Conservation (phyloP, 768 basidiomycete genomes). For the Russula ochroleuca region DNA sequence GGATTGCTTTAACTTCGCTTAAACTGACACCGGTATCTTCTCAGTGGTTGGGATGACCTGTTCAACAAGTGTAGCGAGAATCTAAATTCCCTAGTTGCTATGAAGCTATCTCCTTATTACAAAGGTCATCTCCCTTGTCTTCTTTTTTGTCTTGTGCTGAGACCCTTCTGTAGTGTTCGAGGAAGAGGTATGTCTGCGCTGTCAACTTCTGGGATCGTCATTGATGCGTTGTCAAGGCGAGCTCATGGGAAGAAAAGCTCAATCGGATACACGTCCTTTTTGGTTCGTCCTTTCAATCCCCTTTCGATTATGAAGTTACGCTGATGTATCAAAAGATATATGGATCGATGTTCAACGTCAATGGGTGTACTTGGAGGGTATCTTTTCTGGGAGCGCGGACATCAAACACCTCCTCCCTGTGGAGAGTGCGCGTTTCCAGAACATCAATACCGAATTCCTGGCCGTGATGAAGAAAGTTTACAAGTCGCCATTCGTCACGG, state of each 20-base stretch:
- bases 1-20: neutral
- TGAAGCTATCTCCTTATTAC: conserved; percentile 98
- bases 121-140: conserved; percentile 54
- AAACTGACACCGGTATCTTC: conserved; percentile 2
- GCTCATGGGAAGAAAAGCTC: conserved; percentile 94
- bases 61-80: conserved; percentile 98
- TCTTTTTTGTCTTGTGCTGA: conserved; percentile 16
- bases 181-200: conserved; percentile 58
- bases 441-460: conserved; percentile 97
- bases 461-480: conserved; percentile 99
- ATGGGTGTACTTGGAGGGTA: conserved; percentile 99
- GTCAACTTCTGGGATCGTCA: conserved; percentile 8
- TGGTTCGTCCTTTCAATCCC: conserved; percentile 45
- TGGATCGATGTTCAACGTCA: conserved; percentile 99
- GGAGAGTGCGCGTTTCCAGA: conserved; percentile 95
- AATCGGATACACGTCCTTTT: conserved; percentile 96
- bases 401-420: conserved; percentile 98
- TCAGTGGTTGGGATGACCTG: conserved; percentile 92
- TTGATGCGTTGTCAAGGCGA: conserved; percentile 46
- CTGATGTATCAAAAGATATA: conserved; percentile 55
- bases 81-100: conserved; percentile 89
- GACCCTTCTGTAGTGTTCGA: conserved; percentile 62
- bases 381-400: conserved; percentile 98
- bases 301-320: neutral
- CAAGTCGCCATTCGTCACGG: conserved; percentile 96